These are phyloP conservation scores for Salix exigua DNA, from an alignment of 345 rosid species.

Conservation along the genomic window DNA sequence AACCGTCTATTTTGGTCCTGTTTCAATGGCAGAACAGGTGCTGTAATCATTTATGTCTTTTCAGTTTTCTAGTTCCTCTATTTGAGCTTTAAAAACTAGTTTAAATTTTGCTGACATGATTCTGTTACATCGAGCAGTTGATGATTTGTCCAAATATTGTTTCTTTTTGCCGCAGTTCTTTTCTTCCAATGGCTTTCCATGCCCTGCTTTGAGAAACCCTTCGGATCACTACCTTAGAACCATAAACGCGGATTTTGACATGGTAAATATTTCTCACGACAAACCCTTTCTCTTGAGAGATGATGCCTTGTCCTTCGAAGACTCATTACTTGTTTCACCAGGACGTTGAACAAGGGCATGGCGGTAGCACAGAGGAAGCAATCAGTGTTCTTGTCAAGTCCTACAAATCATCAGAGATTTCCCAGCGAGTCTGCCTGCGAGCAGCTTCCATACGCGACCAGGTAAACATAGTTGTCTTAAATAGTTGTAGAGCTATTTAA, in stretches of 20 bases:
- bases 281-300: background rate
- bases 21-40: conserved; percentile 35
- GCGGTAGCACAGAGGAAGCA: background rate
- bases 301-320: no score
- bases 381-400: conserved; percentile 4
- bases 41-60: background rate
- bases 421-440: background rate
- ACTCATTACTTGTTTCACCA: background rate
- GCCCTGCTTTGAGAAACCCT: conserved; percentile 21
- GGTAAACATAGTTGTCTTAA: background rate
- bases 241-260: conserved; percentile 4
- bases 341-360: conserved; percentile 4
- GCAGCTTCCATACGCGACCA: background rate
- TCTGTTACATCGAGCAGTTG: background rate
- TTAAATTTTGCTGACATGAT: no score
- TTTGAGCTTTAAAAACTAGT: no score
- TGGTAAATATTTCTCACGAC: background rate
- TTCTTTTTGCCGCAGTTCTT: conserved; percentile 25
- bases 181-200: conserved; percentile 35
- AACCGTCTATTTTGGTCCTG: conserved; percentile 49
- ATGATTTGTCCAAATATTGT: background rate
- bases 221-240: conserved; percentile 12
- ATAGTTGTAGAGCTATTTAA: background rate
- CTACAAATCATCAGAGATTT: conserved; percentile 12
- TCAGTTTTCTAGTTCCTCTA: no score